Evolutionary conservation across 306 rosid species (phyloP).

Genomic region (Trifolium fragiferum): DNA sequence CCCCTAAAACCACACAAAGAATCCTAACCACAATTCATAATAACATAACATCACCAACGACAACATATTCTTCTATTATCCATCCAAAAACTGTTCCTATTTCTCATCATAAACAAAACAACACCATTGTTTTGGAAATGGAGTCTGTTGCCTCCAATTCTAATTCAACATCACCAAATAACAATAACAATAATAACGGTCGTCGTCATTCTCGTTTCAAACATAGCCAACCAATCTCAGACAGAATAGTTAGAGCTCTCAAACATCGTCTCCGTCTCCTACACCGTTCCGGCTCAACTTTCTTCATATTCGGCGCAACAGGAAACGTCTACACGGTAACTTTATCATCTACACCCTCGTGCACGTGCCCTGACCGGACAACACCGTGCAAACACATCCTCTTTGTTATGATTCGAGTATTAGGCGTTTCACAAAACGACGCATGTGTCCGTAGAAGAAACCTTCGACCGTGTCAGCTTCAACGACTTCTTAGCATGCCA

Average conservation of each 20-base stretch:
- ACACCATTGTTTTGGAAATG: constrained; percentile 38
- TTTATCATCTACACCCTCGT: constrained; percentile 58
- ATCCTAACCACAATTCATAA: constrained; percentile 40
- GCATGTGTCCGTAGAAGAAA: constrained; percentile 61
- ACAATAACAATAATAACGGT: background rate
- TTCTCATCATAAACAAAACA: background rate
- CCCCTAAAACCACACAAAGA: constrained; percentile 56
- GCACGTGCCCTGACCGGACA: constrained; percentile 86
- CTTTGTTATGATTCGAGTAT: constrained; percentile 67
- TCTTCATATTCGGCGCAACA: constrained; percentile 82
- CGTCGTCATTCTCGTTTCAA: constrained; percentile 41
- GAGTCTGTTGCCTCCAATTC: constrained; percentile 68
- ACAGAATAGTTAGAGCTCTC: constrained; percentile 74
- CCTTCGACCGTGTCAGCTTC: constrained; percentile 65
- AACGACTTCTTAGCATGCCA: constrained; percentile 51
- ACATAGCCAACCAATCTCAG: constrained; percentile 60
- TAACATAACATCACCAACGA: constrained; percentile 19
- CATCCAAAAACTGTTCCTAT: background rate
- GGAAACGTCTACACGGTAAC: constrained; percentile 79
- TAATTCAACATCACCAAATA: constrained; percentile 28
- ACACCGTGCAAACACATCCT: constrained; percentile 89
- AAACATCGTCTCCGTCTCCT: constrained; percentile 78
- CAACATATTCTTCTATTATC: background rate
- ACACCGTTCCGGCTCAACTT: constrained; percentile 67
- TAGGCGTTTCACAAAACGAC: constrained; percentile 64